Evolutionary conservation across 225 moss, liverwort and hornwort genomes (phyloP).

Genomic region (Thuidium tamariscinum): DNA sequence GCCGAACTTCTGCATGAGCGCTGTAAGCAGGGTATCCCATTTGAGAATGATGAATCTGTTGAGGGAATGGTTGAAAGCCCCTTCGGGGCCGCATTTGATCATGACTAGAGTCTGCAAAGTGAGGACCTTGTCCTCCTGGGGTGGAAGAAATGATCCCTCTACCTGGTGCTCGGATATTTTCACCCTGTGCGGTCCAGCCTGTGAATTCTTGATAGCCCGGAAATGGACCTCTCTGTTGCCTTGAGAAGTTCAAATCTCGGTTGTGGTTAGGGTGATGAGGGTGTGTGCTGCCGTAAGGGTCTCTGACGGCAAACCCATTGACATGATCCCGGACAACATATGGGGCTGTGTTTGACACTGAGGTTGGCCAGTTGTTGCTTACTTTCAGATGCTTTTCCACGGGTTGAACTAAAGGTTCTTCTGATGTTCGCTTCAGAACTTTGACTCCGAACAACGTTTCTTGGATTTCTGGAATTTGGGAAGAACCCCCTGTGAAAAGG

Average conservation of each 20-base stretch:
- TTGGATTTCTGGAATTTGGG: conserved; percentile 22
- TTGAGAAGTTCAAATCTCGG: background rate
- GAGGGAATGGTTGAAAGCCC: background rate
- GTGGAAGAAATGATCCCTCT: conserved; percentile 19
- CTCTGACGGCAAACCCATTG: background rate
- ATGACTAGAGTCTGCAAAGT: conserved; percentile 5
- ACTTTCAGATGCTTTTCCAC: conserved; percentile 32
- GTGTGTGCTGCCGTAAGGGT: background rate
- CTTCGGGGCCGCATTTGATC: background rate
- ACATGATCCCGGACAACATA: background rate
- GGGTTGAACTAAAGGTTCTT: conserved; percentile 32
- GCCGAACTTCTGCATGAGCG: background rate
- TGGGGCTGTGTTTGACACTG: background rate
- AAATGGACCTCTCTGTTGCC: background rate
- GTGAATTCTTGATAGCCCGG: conserved; percentile 9
- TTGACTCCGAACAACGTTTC: conserved; percentile 18
- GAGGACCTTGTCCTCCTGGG: conserved; percentile 7
- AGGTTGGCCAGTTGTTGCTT: background rate
- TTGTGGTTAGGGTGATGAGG: conserved; percentile 1
- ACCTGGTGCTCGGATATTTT: background rate
- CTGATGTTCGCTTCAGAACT: conserved; percentile 34
- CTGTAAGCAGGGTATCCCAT: background rate
- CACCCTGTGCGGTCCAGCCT: conserved; percentile 3
- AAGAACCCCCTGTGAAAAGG: background rate
- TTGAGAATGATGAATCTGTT: conserved; percentile 7